Percentiles rank a stretch among this genome's conserved stretches.
Conservation (phyloP, 208 protist species). For the Sergeia podlipaevii region DNA sequence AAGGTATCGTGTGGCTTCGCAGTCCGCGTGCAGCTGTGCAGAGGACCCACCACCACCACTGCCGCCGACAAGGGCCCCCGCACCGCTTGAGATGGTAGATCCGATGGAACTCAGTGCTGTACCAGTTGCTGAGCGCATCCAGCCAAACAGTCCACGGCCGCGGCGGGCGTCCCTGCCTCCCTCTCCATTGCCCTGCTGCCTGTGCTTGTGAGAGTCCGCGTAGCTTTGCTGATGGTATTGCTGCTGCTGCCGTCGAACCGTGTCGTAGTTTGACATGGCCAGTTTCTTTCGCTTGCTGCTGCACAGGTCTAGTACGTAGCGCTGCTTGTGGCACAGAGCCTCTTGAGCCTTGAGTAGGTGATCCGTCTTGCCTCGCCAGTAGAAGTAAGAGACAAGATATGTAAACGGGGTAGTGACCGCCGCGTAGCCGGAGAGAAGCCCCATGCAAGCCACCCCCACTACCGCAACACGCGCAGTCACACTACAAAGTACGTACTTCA, state of each 20-base stretch:
- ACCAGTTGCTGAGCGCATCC: no score
- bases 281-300: conserved; percentile 39
- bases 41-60: not conserved
- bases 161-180: conserved; percentile 16
- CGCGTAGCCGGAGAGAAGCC: conserved; percentile 72
- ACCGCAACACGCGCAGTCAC: conserved; percentile 31
- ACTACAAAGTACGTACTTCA: conserved; percentile 10
- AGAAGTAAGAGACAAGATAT: conserved; percentile 35
- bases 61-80: not conserved
- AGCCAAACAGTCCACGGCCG: conserved; percentile 7
- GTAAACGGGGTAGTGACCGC: conserved; percentile 50
- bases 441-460: conserved; percentile 53
- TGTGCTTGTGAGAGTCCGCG: not conserved
- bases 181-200: conserved; percentile 3
- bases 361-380: conserved; percentile 29
- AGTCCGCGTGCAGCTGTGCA: conserved; percentile 35
- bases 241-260: conserved; percentile 13
- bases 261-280: conserved; percentile 33
- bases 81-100: not conserved
- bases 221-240: conserved; percentile 1
- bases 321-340: conserved; percentile 51
- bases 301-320: conserved; percentile 51
- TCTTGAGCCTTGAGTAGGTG: conserved; percentile 19
- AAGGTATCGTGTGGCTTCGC: conserved; percentile 39
- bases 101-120: not conserved